Conservation (phyloP, 768 basidiomycete species). For the Dacryopinax spathularia region DNA sequence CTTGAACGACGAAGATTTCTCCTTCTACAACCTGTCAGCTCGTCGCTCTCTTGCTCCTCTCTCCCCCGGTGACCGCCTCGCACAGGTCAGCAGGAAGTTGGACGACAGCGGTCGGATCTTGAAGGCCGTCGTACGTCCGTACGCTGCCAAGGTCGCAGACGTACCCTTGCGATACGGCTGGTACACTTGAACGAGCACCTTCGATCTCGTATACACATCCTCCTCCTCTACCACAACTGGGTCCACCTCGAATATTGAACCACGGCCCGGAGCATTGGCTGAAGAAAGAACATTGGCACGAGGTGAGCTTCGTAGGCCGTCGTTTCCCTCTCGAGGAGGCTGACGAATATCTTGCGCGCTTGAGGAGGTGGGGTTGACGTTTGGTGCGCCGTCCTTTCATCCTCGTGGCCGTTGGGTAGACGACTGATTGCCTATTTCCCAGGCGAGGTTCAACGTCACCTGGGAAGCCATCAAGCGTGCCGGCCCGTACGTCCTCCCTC, state of each 20-base stretch:
- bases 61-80: no score
- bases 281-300: no score
- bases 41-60: conserved; percentile 39
- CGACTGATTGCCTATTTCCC: no score
- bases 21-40: conserved; percentile 56
- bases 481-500: conserved; percentile 61
- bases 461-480: conserved; percentile 96
- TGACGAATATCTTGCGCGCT: conserved; percentile 61
- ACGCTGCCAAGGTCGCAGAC: conserved; percentile 80
- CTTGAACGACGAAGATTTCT: conserved; percentile 97
- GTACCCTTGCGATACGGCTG: conserved; percentile 55
- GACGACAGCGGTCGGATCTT: conserved; percentile 76
- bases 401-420: no score
- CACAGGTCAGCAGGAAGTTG: no score
- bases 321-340: conserved; percentile 88
- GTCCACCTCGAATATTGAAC: no score
- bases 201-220: no score
- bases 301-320: conserved; percentile 72
- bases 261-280: no score
- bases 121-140: conserved; percentile 69
- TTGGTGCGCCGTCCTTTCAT: no score
- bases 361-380: conserved; percentile 80
- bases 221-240: no score
- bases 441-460: conserved; percentile 84
- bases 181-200: no score